phyloP scores from a whole-genome alignment of 495 filamentous ascomycete genomes.

The Aspergillus coremiiformis region DNA sequence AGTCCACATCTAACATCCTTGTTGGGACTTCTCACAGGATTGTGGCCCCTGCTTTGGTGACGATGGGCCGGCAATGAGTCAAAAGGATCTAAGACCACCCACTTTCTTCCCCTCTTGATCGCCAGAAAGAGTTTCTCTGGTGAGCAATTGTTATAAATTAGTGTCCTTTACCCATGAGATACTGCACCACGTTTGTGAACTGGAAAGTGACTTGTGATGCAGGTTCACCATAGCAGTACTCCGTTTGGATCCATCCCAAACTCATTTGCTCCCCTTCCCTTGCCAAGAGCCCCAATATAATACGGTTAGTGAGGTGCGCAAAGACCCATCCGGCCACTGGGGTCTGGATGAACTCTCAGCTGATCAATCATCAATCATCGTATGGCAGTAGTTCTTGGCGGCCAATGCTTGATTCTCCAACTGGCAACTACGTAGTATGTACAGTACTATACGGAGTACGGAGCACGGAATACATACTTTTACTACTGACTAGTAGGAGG shows the following conservation, averaged over 20 bases:
- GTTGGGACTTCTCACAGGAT: slow-evolving; percentile 2
- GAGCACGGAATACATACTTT: too few relatives aligned
- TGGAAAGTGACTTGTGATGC: not conserved
- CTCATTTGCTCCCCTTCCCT: not conserved
- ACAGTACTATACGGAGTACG: too few relatives aligned
- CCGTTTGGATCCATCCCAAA: too few relatives aligned
- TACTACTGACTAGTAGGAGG: too few relatives aligned
- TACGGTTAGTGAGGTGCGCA: not conserved
- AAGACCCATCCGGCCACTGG: not conserved
- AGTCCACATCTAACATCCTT: not conserved
- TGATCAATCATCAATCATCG: slow-evolving; percentile 7
- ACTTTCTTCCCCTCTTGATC: slow-evolving; percentile 16
- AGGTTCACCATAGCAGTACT: not conserved
- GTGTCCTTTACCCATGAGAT: not conserved
- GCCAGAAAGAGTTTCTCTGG: not conserved
- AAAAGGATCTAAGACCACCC: slow-evolving; percentile 6
- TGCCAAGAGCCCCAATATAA: not conserved
- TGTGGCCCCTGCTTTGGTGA: not conserved
- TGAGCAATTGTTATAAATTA: not conserved
- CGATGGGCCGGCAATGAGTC: slow-evolving; percentile 1
- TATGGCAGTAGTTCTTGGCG: slow-evolving; percentile 9
- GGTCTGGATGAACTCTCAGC: too few relatives aligned
- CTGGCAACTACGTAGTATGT: too few relatives aligned
- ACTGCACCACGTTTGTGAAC: not conserved
- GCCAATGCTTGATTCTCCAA: slow-evolving; percentile 14